These are phyloP conservation scores for Blastobotrys aristatus DNA, from an alignment of 1,139 yeast genomes.

Conservation along the genomic window DNA sequence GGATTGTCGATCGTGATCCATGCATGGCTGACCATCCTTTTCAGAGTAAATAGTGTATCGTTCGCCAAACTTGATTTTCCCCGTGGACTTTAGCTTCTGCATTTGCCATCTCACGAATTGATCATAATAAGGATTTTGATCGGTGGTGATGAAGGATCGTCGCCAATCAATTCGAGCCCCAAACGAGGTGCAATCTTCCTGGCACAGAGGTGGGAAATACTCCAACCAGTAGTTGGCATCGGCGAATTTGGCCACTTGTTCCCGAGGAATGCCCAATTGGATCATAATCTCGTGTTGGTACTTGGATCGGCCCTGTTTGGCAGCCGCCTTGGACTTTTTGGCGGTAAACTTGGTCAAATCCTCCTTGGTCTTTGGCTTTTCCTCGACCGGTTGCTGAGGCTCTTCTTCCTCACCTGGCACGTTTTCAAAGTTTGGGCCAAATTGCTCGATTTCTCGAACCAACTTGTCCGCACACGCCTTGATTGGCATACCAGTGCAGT, in stretches of 20 bases:
- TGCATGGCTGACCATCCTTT: constrained; percentile 98
- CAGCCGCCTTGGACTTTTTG: constrained; percentile 86
- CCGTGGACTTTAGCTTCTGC: constrained; percentile 76
- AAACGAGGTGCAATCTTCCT: constrained; percentile 69
- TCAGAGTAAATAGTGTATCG: constrained; percentile 96
- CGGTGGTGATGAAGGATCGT: constrained; percentile 93
- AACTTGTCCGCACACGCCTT: constrained; percentile 94
- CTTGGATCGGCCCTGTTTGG: constrained; percentile 90
- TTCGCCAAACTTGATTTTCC: constrained; percentile 95
- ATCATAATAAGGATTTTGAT: constrained; percentile 90
- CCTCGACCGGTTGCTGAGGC: no score
- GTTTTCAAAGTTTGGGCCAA: constrained; percentile 74
- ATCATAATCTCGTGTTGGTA: constrained; percentile 95
- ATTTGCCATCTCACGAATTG: constrained; percentile 96
- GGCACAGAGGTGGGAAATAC: constrained; percentile 87
- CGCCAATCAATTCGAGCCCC: constrained; percentile 99
- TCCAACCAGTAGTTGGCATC: constrained; percentile 85
- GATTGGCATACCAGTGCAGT: constrained; percentile 99
- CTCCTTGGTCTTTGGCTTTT: constrained; percentile 44
- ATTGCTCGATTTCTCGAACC: constrained; percentile 83
- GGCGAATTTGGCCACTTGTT: constrained; percentile 81
- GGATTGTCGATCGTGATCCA: constrained; percentile 96
- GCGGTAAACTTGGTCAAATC: constrained; percentile 90
- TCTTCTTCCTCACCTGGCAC: constrained; percentile 56
- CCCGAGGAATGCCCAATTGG: constrained; percentile 80